Base-by-base conservation (phyloP, 2,329 filamentous ascomycete species). In the Botryotinia convoluta region DNA sequence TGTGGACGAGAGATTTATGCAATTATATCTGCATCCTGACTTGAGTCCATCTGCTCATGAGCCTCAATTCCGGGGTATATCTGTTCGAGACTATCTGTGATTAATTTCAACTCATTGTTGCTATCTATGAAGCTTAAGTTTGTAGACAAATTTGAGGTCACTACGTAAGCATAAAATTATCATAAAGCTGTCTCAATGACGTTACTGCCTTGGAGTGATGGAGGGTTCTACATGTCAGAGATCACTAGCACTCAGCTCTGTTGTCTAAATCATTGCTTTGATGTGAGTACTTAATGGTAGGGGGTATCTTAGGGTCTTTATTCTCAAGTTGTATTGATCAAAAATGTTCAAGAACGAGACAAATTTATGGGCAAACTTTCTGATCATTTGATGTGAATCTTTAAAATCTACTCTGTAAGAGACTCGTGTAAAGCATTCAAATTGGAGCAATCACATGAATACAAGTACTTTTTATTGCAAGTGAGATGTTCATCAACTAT, bases 341-440 rank as follows among this genome's bases (percentile, higher is more conserved):
- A 18, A 54, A 54, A 6, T 29, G 7, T 54, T 16, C n/a, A 54
- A 29, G 7, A 54, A 29, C 1, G 6, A 18, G n/a, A 9, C 2
- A 29, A 29, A 4, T 54, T 54, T n/a, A 16, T 16, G n/a, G 4
- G 12, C 12, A n/a, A 51, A 7, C 2, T 7, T 29, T 3, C 51
- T 8, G n/a, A 4, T 8, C 3, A 18, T 29, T 54, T 29, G 18
- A 6, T 54, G 6, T 54, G 14, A 54, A 9, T 54, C n/a, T 29
- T 9, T 18, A 7, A 4, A 0, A 18, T 29, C 5, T 29, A 29
- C 0, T 16, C 0, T 48, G 9, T 54, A 2, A 16, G 6, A 29
- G 26, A 54, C 14, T 3, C 1, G 0, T 18, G 4, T 54, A 7
- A 29, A 29, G 6, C 2, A n/a, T 12, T 54, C 51, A 54, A 14